These are phyloP conservation scores for Talaromyces wortmannii DNA, from an alignment of 495 filamentous ascomycete species.

Conservation along the genomic window DNA sequence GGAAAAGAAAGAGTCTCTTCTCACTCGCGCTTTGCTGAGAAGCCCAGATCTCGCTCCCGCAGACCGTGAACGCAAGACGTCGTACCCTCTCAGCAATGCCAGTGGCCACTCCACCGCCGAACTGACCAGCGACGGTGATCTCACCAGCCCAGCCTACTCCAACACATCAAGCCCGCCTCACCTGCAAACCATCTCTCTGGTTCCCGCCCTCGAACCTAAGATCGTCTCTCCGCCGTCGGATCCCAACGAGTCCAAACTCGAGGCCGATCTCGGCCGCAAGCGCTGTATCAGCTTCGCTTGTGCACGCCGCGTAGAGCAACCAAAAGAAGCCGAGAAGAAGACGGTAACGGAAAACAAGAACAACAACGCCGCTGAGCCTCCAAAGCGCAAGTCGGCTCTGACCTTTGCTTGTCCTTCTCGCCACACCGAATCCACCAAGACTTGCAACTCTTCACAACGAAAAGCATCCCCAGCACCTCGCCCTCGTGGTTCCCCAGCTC, in stretches of 20 bases:
- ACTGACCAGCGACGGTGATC: slow-evolving; percentile 82
- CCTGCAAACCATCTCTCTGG: slow-evolving; percentile 28
- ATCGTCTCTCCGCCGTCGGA: slow-evolving; percentile 11
- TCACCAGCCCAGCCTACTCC: slow-evolving; percentile 85
- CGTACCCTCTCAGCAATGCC: slow-evolving; percentile 69
- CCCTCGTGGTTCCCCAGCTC: slow-evolving; percentile 39
- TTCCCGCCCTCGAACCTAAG: slow-evolving; percentile 12
- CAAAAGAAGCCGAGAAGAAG: slow-evolving; percentile 14
- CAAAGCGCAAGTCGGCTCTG: slow-evolving; percentile 46
- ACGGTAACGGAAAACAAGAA: slow-evolving; percentile 3
- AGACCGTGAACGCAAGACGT: slow-evolving; percentile 24
- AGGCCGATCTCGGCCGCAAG: slow-evolving; percentile 60
- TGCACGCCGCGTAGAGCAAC: slow-evolving; percentile 33
- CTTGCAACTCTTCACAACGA: slow-evolving; percentile 7
- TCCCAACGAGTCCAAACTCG: slow-evolving; percentile 37
- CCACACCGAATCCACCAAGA: slow-evolving; percentile 15
- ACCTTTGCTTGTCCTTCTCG: slow-evolving; percentile 56
- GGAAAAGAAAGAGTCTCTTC: slow-evolving; percentile 62
- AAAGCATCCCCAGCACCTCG: slow-evolving; percentile 26
- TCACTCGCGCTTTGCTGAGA: slow-evolving; percentile 70
- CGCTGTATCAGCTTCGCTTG: slow-evolving; percentile 93
- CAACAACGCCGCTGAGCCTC: slow-evolving; percentile 17
- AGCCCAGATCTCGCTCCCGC: slow-evolving; percentile 47
- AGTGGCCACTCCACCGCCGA: slow-evolving; percentile 79
- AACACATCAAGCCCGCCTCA: slow-evolving; percentile 82